Evolutionary conservation across 2,329 filamentous ascomycete genomes (phyloP).

Genomic region (Hypoxylon sp.): DNA sequence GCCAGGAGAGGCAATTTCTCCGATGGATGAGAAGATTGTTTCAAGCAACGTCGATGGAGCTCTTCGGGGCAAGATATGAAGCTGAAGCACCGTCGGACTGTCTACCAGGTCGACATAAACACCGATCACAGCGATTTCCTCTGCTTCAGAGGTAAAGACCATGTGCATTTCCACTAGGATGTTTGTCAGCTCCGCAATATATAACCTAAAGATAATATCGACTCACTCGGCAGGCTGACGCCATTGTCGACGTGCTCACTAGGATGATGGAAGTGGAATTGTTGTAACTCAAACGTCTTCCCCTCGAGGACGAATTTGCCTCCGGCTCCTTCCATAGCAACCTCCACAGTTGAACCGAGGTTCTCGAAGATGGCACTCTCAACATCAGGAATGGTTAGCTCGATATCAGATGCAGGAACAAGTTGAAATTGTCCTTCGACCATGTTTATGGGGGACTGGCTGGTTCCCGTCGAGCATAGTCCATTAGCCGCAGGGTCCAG

Average conservation of each 20-base stretch:
- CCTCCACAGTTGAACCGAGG: slow-evolving; percentile 70
- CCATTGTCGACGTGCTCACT: slow-evolving; percentile 64
- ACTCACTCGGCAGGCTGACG: slow-evolving; percentile 62
- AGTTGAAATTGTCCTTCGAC: slow-evolving; percentile 55
- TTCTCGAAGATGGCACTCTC: slow-evolving; percentile 68
- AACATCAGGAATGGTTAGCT: slow-evolving; percentile 61
- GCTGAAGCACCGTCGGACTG: slow-evolving; percentile 58
- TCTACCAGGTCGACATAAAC: slow-evolving; percentile 61
- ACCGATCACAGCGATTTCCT: slow-evolving; percentile 62
- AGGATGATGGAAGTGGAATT: slow-evolving; percentile 68
- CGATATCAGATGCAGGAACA: slow-evolving; percentile 53
- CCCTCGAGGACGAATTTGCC: slow-evolving; percentile 56
- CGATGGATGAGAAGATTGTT: slow-evolving; percentile 62
- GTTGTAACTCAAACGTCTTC: slow-evolving; percentile 58
- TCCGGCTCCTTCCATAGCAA: slow-evolving; percentile 64
- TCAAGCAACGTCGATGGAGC: slow-evolving; percentile 61
- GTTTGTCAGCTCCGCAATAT: slow-evolving; percentile 18
- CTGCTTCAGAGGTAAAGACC: slow-evolving; percentile 66
- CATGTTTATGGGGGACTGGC: slow-evolving; percentile 73
- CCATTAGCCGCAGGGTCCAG: slow-evolving; percentile 60
- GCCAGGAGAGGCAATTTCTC: slow-evolving; percentile 61
- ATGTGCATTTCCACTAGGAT: slow-evolving; percentile 69
- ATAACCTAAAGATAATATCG: not conserved
- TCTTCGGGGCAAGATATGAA: slow-evolving; percentile 58
- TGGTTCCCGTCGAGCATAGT: slow-evolving; percentile 65